Evolutionary conservation across 306 rosid genomes (phyloP).

Genomic region (Crotalaria pallida): DNA sequence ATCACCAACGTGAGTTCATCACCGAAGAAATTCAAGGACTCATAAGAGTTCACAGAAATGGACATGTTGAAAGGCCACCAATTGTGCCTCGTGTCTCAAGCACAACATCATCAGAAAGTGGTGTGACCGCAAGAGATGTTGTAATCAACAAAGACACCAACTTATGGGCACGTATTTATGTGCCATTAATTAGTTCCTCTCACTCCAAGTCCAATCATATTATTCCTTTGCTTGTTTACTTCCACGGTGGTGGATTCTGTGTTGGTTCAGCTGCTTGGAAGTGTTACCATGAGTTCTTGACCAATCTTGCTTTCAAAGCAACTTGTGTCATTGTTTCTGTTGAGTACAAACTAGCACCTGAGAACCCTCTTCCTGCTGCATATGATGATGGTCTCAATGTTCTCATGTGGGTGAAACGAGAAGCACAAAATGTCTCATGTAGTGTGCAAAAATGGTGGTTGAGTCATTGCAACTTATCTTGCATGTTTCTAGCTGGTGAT

Average conservation of each 20-base stretch:
- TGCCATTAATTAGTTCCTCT: conserved; percentile 25
- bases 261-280: conserved; percentile 88
- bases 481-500: conserved; percentile 64
- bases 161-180: conserved; percentile 66
- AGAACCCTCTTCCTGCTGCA: conserved; percentile 64
- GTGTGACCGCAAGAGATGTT: conserved; percentile 51
- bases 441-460: conserved; percentile 66
- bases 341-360: conserved; percentile 71
- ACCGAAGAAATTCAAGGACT: conserved; percentile 75
- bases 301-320: conserved; percentile 49
- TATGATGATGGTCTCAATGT: conserved; percentile 66
- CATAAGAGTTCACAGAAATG: conserved; percentile 57
- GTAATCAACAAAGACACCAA: conserved; percentile 47
- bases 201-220: no score
- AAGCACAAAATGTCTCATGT: conserved; percentile 22
- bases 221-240: conserved; percentile 66
- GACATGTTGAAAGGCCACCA: conserved; percentile 57
- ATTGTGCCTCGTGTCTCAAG: conserved; percentile 55
- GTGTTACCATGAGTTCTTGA: conserved; percentile 75
- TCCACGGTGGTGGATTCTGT: conserved; percentile 96
- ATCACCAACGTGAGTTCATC: conserved; percentile 33
- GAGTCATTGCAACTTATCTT: conserved; percentile 39
- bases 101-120: conserved; percentile 28
- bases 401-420: conserved; percentile 70
- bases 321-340: conserved; percentile 59